phyloP scores from a whole-genome alignment of 352 stramenopile genomes.

The Pythium insidiosum region DNA sequence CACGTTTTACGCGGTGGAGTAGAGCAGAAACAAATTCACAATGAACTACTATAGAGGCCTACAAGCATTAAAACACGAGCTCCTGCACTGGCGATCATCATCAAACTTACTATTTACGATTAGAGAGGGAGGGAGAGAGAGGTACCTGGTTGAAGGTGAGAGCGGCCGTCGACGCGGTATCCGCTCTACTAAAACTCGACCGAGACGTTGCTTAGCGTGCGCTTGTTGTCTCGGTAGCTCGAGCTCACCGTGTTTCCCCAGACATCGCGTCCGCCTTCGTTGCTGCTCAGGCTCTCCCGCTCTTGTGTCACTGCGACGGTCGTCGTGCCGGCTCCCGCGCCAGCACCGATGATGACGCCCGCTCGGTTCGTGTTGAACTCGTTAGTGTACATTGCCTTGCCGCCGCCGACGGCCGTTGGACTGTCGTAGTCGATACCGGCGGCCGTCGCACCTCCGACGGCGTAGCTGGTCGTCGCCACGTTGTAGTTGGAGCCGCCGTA shows the following conservation, averaged over 20 bases:
- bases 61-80: slow-evolving; percentile 4
- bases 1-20: slow-evolving; percentile 86
- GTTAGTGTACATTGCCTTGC: slow-evolving; percentile 6
- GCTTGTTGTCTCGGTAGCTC: slow-evolving; percentile 29
- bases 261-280: slow-evolving; percentile 22
- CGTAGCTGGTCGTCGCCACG: slow-evolving; percentile 2
- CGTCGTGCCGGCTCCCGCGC: no score
- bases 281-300: slow-evolving; percentile 9
- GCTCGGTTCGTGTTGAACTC: background rate
- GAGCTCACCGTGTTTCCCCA: slow-evolving; percentile 27
- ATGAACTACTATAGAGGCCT: background rate
- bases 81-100: background rate
- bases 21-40: no score
- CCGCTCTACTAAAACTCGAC: slow-evolving; percentile 67
- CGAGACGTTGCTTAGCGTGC: slow-evolving; percentile 40
- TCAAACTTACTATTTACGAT: no score
- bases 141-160: no score
- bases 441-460: slow-evolving; percentile 5
- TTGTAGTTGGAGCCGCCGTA: slow-evolving; percentile 8
- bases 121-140: no score
- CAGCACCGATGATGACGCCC: background rate
- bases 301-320: no score
- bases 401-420: slow-evolving; percentile 31
- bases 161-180: no score
- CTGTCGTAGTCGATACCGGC: slow-evolving; percentile 34